Evolutionary conservation across 2,329 filamentous ascomycete genomes (phyloP), one percentile per base, ranked within the genome.

Genomic region (Bisporella sp.): DNA sequence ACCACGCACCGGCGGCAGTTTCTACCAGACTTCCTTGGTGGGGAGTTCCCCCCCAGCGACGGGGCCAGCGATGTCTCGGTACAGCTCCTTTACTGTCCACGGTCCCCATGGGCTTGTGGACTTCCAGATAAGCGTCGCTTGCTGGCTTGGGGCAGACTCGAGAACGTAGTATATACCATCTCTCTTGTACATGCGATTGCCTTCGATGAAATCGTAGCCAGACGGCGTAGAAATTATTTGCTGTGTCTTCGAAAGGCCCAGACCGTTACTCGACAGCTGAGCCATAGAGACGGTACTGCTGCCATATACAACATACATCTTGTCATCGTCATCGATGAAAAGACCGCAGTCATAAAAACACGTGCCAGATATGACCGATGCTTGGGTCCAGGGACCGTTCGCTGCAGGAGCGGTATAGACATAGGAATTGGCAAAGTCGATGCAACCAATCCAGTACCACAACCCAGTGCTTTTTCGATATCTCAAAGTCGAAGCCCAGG

Each of bases 261-360:
- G 63, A 0, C 73, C 75, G 50, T 81, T 74, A 0, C 62, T 53
- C 12, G 71, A 71, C 2, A 83, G 67, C 57, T 79, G 70, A 1
- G 78, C 73, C 1, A 82, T 71, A 6, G 55, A 65, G 47, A 82
- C 71, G 2, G 73, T 66, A 0, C 64, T 71, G 44, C 69, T 72
- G 4, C 77, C 78, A 56, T 79, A 79, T 0, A 71, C 75, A 0
- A 82, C 72, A 47, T 81, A 82, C 69, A 81, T 76, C 1, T 71
- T 76, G 50, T 81, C 78, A 32, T 81, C 71, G 29, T 79, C 75
- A 46, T 82, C 78, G 33, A 82, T 71, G n/a, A 82, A 61, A 0
- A 82, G 62, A 0, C 79, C 77, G 13, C 68, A 71, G 60, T 82
- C 79, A 56, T 82, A 82, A 57, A 77, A 80, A 62, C 78, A 82